A percentile compares a stretch with the other conserved stretches of the same genome.
Evolutionary conservation across 2,329 filamentous ascomycete species (phyloP).

Genomic region (Monosporascus sp.): DNA sequence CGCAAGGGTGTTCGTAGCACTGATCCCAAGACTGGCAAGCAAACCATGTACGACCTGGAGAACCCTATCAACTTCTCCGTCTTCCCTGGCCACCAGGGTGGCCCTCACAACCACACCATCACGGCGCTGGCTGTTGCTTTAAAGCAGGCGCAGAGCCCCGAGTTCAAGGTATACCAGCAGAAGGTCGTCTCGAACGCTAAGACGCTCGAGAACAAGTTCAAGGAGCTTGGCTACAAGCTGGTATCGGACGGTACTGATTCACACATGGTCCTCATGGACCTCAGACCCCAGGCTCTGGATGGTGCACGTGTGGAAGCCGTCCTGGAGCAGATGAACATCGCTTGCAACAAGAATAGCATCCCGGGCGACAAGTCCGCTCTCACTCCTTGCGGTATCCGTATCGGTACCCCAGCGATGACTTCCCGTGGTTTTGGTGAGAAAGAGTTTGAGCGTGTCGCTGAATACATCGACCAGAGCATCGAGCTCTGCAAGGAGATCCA

Average conservation of each 20-base stretch:
- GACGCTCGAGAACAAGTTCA: constrained; percentile 78
- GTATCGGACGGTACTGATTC: constrained; percentile 95
- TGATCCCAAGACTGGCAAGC: constrained; percentile 85
- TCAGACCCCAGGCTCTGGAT: constrained; percentile 81
- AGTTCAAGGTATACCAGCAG: constrained; percentile 92
- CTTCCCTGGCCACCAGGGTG: constrained; percentile 97
- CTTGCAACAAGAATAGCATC: constrained; percentile 99
- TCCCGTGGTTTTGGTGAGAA: constrained; percentile 86
- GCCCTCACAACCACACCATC: constrained; percentile 99
- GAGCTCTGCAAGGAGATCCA: constrained; percentile 89
- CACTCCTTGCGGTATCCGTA: constrained; percentile 89
- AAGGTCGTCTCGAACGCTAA: constrained; percentile 92
- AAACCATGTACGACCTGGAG: constrained; percentile 89
- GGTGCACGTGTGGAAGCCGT: constrained; percentile 94
- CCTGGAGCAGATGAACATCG: constrained; percentile 96
- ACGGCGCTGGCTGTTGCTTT: constrained; percentile 91
- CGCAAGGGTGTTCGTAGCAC: constrained; percentile 90
- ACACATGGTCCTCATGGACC: constrained; percentile 93
- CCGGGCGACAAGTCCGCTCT: constrained; percentile 96
- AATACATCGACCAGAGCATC: constrained; percentile 85
- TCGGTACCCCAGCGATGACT: constrained; percentile 97
- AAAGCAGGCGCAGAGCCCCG: constrained; percentile 83
- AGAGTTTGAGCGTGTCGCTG: constrained; percentile 85
- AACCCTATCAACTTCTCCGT: constrained; percentile 97
- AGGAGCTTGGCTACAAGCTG: constrained; percentile 85